phyloP scores from a whole-genome alignment of 2,329 filamentous ascomycete genomes.

The Pseudogymnoascus sp. region DNA sequence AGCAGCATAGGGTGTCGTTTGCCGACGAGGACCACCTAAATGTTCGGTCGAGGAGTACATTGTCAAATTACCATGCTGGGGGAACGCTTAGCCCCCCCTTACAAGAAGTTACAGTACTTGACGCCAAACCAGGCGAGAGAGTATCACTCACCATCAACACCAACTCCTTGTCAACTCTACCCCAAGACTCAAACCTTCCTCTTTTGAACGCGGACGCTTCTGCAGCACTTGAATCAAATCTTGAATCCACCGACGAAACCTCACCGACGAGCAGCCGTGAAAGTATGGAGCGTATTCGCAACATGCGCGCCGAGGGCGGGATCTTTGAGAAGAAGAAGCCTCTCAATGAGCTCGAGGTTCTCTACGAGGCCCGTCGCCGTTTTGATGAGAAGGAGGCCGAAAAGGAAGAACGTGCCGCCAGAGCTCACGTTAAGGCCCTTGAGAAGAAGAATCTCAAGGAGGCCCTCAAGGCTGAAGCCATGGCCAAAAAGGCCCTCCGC shows the following conservation, averaged over 20 bases:
- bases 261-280: constrained; percentile 23
- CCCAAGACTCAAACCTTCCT: not conserved
- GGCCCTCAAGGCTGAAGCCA: constrained; percentile 40
- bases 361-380: constrained; percentile 52
- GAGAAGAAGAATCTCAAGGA: constrained; percentile 52
- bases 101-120: constrained; percentile 3
- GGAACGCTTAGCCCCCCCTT: not conserved
- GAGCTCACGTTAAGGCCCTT: constrained; percentile 47
- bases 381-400: constrained; percentile 53
- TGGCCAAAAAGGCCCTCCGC: not conserved
- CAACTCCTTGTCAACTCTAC: not conserved
- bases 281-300: constrained; percentile 26
- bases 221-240: constrained; percentile 23
- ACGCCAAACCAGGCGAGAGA: constrained; percentile 5
- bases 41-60: not conserved
- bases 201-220: constrained; percentile 14
- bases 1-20: not conserved
- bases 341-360: constrained; percentile 45
- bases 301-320: constrained; percentile 49
- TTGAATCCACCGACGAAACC: constrained; percentile 16
- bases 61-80: not conserved
- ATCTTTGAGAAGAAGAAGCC: constrained; percentile 50
- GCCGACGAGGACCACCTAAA: not conserved
- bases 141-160: constrained; percentile 8
- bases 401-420: constrained; percentile 55